These are phyloP conservation scores for Fusarium sp. DNA, from an alignment of 2,329 filamentous ascomycete species.

Conservation along the genomic window DNA sequence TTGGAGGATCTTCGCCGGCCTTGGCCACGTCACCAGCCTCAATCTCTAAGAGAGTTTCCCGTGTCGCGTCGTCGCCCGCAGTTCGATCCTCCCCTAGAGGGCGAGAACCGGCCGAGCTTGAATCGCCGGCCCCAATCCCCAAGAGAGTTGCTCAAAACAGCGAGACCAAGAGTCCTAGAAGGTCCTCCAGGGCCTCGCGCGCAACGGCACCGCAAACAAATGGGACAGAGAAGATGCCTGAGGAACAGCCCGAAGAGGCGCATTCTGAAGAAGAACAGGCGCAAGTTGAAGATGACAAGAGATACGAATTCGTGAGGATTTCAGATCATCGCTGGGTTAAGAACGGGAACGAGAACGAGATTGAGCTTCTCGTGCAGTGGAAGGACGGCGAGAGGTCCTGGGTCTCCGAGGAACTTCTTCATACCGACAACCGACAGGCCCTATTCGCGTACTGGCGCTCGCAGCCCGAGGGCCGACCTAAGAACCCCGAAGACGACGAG, in stretches of 20 bases:
- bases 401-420: conserved; percentile 48
- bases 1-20: neutral
- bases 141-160: neutral
- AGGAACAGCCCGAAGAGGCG: neutral
- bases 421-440: conserved; percentile 44
- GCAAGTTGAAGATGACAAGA: neutral
- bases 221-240: neutral
- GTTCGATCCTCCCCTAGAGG: conserved; percentile 1
- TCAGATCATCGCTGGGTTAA: conserved; percentile 43
- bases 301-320: conserved; percentile 29
- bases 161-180: neutral
- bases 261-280: neutral
- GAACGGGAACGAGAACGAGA: conserved; percentile 17
- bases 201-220: neutral
- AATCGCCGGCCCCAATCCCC: neutral
- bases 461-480: conserved; percentile 43
- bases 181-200: neutral
- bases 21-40: no score
- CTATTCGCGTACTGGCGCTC: conserved; percentile 48
- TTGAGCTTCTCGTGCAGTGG: conserved; percentile 48
- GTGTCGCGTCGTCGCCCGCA: neutral
- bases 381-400: conserved; percentile 44
- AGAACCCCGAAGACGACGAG: conserved; percentile 41
- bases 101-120: neutral
- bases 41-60: neutral